These are phyloP conservation scores for Lichtheimia corymbifera DNA, from an alignment of 371 early-diverging fungal species.

Conservation along the genomic window DNA sequence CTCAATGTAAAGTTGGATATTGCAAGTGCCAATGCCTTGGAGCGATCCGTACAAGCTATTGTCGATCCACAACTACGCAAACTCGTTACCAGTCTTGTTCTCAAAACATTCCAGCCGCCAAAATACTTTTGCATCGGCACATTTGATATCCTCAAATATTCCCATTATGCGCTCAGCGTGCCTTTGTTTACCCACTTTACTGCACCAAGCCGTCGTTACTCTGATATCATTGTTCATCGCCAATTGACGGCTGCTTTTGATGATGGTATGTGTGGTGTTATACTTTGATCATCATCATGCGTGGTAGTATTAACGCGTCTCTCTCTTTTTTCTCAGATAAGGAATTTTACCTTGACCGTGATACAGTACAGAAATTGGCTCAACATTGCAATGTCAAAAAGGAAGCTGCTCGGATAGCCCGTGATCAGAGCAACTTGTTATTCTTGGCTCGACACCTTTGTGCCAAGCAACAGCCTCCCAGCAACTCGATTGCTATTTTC, in stretches of 20 bases:
- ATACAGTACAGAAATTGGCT: conserved; percentile 55
- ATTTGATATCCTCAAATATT: conserved; percentile 59
- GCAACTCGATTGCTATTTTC: conserved; percentile 27
- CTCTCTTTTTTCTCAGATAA: conserved; percentile 36
- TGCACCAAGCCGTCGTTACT: conserved; percentile 92
- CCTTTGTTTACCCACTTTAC: conserved; percentile 90
- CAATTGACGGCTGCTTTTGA: conserved; percentile 44
- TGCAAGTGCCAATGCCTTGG: conserved; percentile 55
- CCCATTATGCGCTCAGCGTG: conserved; percentile 78
- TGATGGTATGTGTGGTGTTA: conserved; percentile 12
- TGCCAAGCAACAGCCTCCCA: conserved; percentile 24
- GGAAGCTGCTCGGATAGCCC: conserved; percentile 66
- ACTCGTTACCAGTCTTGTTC: conserved; percentile 63
- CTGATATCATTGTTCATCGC: conserved; percentile 96
- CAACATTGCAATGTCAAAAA: conserved; percentile 80
- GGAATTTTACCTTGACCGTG: conserved; percentile 56
- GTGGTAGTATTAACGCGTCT: too few relatives aligned
- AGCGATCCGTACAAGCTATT: conserved; percentile 70
- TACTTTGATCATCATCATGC: too few relatives aligned
- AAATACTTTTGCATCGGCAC: conserved; percentile 88
- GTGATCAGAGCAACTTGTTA: conserved; percentile 68
- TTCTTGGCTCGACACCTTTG: conserved; percentile 63
- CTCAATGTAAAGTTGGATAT: conserved; percentile 55
- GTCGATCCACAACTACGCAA: conserved; percentile 45
- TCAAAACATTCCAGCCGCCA: conserved; percentile 81